Evolutionary conservation across 495 filamentous ascomycete species (phyloP), one percentile per base, ranked within the genome.

Genomic region (Penicillium dipodomyicola): DNA sequence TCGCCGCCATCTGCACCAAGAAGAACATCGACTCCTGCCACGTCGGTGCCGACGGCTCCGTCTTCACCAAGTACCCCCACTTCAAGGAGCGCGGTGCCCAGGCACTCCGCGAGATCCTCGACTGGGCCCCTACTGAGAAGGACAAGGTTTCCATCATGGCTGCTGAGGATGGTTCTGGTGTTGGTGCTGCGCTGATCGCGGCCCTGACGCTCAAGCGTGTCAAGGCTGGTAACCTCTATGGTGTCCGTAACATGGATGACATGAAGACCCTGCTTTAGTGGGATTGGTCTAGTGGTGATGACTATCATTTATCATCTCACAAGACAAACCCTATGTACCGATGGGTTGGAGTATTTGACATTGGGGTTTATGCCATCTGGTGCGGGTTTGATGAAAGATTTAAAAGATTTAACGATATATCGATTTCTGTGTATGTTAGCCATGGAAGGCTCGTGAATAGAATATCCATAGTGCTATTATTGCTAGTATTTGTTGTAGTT

Each of bases 41-140:
- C 71, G 93, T 97, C 19, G 93, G 93, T 63, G 93, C 93, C 39
- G 93, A 97, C 63, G 93, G 93, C 23, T 93, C 89, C 11, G 92
- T 97, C 42, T 97, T 97, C 80, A 96, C 96, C 80, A 96, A 96
- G 72, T 97, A 97, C 75, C 93, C 93, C 2, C 90, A 96, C 73
- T 97, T 97, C 82, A 93, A 96, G 81, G 82, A 83, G 15, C 88
- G 93, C 48, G 91, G 92, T 53, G 93, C 93, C 5, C 79, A 85
- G 62, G 93, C 93, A 20, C 84, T 97, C 20, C 85, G 91, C 19
- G 92, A 97, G 78, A 96, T 97, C 63, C 82, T 97, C 12, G 91
- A 94, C 72, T 97, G 93, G 94, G 80, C 84, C 3, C 82, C 82
- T 48, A 83, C 76, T 10, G 87, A 88, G 69, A 82, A 87, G 67